A percentile compares a stretch with the other conserved stretches of the same genome.
phyloP scores from a whole-genome alignment of 2,329 filamentous ascomycete species.

The Pseudocercospora macadamiae region DNA sequence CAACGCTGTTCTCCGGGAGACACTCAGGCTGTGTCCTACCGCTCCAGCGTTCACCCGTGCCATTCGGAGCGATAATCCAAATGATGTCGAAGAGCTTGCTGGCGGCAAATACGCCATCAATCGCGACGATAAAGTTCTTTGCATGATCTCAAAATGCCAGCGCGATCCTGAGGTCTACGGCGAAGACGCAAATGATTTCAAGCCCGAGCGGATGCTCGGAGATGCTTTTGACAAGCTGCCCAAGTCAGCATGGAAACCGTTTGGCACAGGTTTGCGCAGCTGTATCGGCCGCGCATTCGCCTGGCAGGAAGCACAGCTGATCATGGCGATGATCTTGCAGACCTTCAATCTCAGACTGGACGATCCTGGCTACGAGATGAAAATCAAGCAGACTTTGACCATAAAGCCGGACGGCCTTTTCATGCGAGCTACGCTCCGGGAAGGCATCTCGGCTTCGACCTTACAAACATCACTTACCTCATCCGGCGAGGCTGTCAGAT shows the following conservation, averaged over 20 bases:
- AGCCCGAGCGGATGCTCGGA: slow-evolving; percentile 72
- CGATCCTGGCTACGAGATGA: slow-evolving; percentile 62
- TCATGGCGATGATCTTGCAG: slow-evolving; percentile 66
- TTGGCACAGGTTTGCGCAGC: slow-evolving; percentile 69
- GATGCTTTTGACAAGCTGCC: slow-evolving; percentile 60
- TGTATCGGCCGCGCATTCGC: slow-evolving; percentile 74
- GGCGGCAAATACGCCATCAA: slow-evolving; percentile 64
- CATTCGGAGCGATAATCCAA: slow-evolving; percentile 48
- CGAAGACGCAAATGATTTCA: slow-evolving; percentile 65
- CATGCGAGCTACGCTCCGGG: slow-evolving; percentile 61
- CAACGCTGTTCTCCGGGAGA: slow-evolving; percentile 65
- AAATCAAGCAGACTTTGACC: slow-evolving; percentile 60
- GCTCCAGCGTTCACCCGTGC: slow-evolving; percentile 49
- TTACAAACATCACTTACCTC: slow-evolving; percentile 17
- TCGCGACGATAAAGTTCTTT: slow-evolving; percentile 54
- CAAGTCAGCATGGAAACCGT: slow-evolving; percentile 53
- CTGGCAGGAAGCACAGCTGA: slow-evolving; percentile 70
- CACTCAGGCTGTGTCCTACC: slow-evolving; percentile 61
- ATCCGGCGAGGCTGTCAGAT: neutral
- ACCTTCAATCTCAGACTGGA: slow-evolving; percentile 69
- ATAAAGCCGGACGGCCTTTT: slow-evolving; percentile 66
- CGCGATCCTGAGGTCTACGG: slow-evolving; percentile 67
- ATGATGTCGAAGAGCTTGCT: slow-evolving; percentile 43
- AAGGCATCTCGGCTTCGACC: slow-evolving; percentile 46
- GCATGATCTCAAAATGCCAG: slow-evolving; percentile 59